Evolutionary conservation across 1,139 yeast genomes (phyloP).

Genomic region (Scheffersomyces parashehatae): DNA sequence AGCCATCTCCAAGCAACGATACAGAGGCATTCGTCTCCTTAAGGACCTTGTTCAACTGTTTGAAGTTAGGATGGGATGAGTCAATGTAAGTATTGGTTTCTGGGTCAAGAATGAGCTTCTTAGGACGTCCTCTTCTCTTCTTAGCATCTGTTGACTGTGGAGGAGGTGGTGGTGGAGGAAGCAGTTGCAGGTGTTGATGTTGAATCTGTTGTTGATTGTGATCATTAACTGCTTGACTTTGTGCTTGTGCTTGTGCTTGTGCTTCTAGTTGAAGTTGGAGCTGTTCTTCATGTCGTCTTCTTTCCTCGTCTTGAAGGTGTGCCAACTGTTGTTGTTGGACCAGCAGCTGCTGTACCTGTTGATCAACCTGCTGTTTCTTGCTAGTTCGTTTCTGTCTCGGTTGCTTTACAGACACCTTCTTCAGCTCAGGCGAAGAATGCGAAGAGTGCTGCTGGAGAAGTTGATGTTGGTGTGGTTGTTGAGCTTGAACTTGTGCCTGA

Average conservation of each 20-base stretch:
- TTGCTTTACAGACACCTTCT: constrained; percentile 7
- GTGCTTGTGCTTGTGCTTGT: constrained; percentile 5
- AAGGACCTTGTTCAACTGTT: constrained; percentile 37
- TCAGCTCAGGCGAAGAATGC: constrained; percentile 6
- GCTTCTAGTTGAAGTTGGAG: constrained; percentile 9
- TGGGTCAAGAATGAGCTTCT: constrained; percentile 44
- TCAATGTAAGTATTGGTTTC: constrained; percentile 44
- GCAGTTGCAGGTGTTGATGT: constrained; percentile 4
- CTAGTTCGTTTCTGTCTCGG: not conserved
- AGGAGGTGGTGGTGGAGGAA: constrained; percentile 5
- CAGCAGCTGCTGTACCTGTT: constrained; percentile 1
- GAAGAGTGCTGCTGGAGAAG: constrained; percentile 1
- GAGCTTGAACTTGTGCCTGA: constrained; percentile 1
- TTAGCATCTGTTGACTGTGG: constrained; percentile 20
- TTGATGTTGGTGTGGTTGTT: constrained; percentile 3
- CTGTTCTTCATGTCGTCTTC: constrained; percentile 7
- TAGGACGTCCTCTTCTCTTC: constrained; percentile 49
- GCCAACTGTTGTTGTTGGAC: constrained; percentile 6
- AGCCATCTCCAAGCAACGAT: not conserved
- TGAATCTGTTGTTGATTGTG: constrained; percentile 6
- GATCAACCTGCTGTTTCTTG: constrained; percentile 2
- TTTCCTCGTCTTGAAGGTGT: constrained; percentile 6
- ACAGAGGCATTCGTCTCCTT: constrained; percentile 22
- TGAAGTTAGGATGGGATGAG: constrained; percentile 46
- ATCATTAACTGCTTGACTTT: not conserved